Evolutionary conservation across 2,329 filamentous ascomycete genomes (phyloP).

Genomic region (Dothideomycetes sp.): DNA sequence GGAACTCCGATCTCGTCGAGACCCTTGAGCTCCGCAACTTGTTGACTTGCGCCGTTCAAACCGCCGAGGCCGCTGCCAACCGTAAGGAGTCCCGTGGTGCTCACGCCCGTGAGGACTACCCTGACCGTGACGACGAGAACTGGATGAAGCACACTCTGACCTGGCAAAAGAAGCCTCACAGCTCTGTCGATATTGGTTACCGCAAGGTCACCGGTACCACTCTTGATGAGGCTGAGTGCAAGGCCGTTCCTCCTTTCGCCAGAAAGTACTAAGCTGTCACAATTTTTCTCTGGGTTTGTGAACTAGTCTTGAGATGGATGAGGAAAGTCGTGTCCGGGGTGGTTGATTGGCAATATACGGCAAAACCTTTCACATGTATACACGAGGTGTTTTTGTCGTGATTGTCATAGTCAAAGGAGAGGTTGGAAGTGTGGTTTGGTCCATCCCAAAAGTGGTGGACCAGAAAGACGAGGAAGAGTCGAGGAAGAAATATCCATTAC

Average conservation of each 20-base stretch:
- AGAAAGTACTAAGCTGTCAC: constrained; percentile 15
- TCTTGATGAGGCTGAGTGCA: constrained; percentile 92
- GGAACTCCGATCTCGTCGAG: constrained; percentile 96
- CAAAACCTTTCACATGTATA: too few relatives aligned
- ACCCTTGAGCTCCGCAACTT: constrained; percentile 92
- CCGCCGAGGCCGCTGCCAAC: constrained; percentile 79
- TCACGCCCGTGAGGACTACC: constrained; percentile 93
- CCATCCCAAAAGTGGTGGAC: too few relatives aligned
- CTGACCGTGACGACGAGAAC: constrained; percentile 86
- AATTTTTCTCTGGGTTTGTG: too few relatives aligned
- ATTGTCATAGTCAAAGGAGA: too few relatives aligned
- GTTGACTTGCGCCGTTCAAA: constrained; percentile 93
- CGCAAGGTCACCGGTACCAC: constrained; percentile 73
- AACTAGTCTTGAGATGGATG: too few relatives aligned
- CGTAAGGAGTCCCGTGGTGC: constrained; percentile 96
- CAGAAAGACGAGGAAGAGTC: too few relatives aligned
- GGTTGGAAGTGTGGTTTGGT: too few relatives aligned
- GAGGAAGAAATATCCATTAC: too few relatives aligned
- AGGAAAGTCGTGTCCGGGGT: too few relatives aligned
- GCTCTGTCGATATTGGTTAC: constrained; percentile 78
- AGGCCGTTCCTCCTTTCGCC: constrained; percentile 66
- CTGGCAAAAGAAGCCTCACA: constrained; percentile 89
- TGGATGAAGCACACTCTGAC: constrained; percentile 99
- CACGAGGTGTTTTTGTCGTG: too few relatives aligned
- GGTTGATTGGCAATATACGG: too few relatives aligned